phyloP scores from a whole-genome alignment of 352 stramenopile species.

The Globisporangium nagaii region DNA sequence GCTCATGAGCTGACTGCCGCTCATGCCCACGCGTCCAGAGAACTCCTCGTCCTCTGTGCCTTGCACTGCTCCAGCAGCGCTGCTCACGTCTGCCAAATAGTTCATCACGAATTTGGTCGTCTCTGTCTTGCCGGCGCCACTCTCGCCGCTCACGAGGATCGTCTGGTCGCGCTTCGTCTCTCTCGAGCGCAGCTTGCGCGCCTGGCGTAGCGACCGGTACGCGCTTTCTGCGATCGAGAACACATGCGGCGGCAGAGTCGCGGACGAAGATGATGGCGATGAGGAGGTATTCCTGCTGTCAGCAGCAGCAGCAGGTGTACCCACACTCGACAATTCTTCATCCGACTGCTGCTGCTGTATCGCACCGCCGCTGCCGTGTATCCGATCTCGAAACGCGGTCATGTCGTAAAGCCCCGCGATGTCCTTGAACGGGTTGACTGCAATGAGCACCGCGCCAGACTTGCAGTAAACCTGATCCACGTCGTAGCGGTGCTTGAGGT shows the following conservation, averaged over 20 bases:
- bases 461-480: slow-evolving; percentile 75
- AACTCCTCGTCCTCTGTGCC: background rate
- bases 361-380: slow-evolving; percentile 1
- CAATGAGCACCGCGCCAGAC: slow-evolving; percentile 65
- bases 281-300: slow-evolving; percentile 11
- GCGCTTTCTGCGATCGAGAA: slow-evolving; percentile 73
- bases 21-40: slow-evolving; percentile 25
- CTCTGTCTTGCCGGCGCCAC: slow-evolving; percentile 45
- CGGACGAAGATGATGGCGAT: background rate
- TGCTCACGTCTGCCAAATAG: slow-evolving; percentile 42
- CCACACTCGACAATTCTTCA: background rate
- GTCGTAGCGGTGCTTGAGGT: slow-evolving; percentile 64
- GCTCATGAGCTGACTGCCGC: slow-evolving; percentile 60
- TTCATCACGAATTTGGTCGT: slow-evolving; percentile 73
- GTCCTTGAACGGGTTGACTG: slow-evolving; percentile 78
- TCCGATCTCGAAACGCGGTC: slow-evolving; percentile 25
- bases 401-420: slow-evolving; percentile 67
- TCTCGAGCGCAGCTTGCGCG: slow-evolving; percentile 24
- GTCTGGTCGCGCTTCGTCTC: slow-evolving; percentile 36
- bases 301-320: too few species aligned
- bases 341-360: background rate
- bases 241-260: slow-evolving; percentile 63
- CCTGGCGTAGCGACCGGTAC: slow-evolving; percentile 47
- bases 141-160: slow-evolving; percentile 45
- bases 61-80: background rate